Conservation (phyloP, 139 green algal species). For the Asterochloris sp. region DNA sequence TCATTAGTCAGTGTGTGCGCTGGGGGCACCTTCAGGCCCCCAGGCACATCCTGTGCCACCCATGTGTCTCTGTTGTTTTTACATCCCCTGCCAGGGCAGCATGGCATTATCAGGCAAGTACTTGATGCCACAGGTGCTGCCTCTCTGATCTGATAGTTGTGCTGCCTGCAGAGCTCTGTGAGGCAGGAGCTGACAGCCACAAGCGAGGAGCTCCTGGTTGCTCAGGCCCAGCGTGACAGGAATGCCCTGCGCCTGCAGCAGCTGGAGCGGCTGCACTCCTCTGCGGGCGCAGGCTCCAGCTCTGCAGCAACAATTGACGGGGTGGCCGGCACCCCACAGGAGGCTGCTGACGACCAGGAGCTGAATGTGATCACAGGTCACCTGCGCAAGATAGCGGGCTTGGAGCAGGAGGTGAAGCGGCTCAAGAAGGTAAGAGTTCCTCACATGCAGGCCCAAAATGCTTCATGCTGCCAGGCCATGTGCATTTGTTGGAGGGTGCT, state of each 20-base stretch:
- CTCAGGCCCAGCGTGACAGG: conserved; percentile 27
- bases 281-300: neutral
- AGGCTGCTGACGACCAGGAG: neutral
- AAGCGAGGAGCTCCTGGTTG: conserved; percentile 25
- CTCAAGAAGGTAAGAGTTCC: conserved; percentile 29
- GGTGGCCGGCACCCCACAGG: neutral
- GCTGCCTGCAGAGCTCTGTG: conserved; percentile 3
- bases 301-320: neutral
- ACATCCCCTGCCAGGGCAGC: too few relatives aligned
- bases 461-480: neutral
- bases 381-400: conserved; percentile 48
- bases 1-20: neutral
- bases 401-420: conserved; percentile 58
- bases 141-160: neutral
- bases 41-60: too few relatives aligned
- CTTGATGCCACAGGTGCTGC: too few relatives aligned
- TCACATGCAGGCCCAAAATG: neutral
- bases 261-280: conserved; percentile 9
- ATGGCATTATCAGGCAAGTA: too few relatives aligned
- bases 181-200: conserved; percentile 26
- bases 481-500: neutral
- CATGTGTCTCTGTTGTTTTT: too few relatives aligned
- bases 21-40: too few relatives aligned
- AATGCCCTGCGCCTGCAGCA: conserved; percentile 33
- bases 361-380: conserved; percentile 9